Base-by-base conservation (phyloP, 331 rosid genomes). In the Stylosanthes scabra region DNA sequence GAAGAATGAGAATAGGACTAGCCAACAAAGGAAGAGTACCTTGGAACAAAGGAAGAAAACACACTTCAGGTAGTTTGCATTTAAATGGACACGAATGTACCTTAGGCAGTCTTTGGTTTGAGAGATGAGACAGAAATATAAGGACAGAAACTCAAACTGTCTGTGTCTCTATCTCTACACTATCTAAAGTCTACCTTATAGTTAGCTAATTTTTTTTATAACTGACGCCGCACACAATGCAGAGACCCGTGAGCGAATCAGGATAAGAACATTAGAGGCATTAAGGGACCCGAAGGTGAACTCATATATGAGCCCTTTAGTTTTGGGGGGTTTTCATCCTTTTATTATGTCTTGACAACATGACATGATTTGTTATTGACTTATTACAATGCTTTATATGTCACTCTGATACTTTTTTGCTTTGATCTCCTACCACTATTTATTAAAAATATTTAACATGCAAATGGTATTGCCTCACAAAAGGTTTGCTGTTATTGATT, bases 31-130 rank as follows among this genome's bases (percentile, higher is more conserved):
- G 97, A 67, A 90, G 46, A 78, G 90, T 84, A 11, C 97, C 97
- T 51, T 95, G 99, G 99, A 95, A 95, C 86, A 95, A 91, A 70
- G 97, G 97, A 76, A 88, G 78, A 89, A 84, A 88, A 74, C 99
- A 91, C 79, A 75, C 78, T 65, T 66, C 83, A 77, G 97, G 97
- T 90, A 83, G 76, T 29, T 66, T 60, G 52, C 73, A 50, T 71
- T 49, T 69, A 10, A 66, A 47, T 63, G 52, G 52, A 51, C 47
- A 69, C 71, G 44, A 52, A 25, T 51, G 12, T 68, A 29, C 31
- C 37, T 31, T 31, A 31, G 37, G 37, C 37, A 31, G 37, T 31
- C 37, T 31, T 31, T 31, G 37, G 37, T 31, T 31, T 31, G 37
- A 3, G 37, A 31, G 37, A 31, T 4, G 37, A 31, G 37, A 31